Evolutionary conservation across 2,329 filamentous ascomycete species (phyloP), one percentile per base, ranked within the genome.

Genomic region (Botrytis elliptica): DNA sequence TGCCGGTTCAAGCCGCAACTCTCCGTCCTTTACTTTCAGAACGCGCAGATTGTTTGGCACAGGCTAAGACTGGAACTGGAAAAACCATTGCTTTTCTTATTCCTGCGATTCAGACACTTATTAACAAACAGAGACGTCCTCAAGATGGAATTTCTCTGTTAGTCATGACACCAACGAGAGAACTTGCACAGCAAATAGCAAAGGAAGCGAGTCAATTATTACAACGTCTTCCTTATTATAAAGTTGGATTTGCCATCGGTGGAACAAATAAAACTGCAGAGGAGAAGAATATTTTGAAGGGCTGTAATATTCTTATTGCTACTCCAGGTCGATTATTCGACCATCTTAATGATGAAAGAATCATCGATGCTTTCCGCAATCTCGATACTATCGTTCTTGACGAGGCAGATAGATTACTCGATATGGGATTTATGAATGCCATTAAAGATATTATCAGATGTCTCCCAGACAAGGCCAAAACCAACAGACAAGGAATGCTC

Each of bases 341-440:
- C 81, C 88, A 91, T 77, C 85, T 93, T 40, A 84, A 92, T 67
- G 89, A 92, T 78, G 85, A 89, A 76, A 84, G 70, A 14, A 71
- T 81, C 20, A 68, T 62, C n/a, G 42, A 78, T 52, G 59, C 73
- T 33, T 81, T 81, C 74, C 70, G 76, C 29, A 91, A 93, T 82
- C 91, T 98, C 85, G 92, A 94, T 82, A 97, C 96, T 78, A 87
- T 99, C 64, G 94, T 98, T 77, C 91, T 99, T 65, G 96, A 99
- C 79, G 96, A 99, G 86, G 96, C 96, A 79, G 96, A 99, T 84
- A 93, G 96, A 79, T 98, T 99, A 93, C 88, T 99, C 81, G 96
- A 99, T 85, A 96, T 97, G 86, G 96, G 93, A 3, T 95, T 95
- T 79, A 86, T 91, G 73, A 85, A 85, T 52, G 91, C 90, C 73